Evolutionary conservation across 805 yeast genomes (phyloP).

Genomic region (Yarrowia hollandica): DNA sequence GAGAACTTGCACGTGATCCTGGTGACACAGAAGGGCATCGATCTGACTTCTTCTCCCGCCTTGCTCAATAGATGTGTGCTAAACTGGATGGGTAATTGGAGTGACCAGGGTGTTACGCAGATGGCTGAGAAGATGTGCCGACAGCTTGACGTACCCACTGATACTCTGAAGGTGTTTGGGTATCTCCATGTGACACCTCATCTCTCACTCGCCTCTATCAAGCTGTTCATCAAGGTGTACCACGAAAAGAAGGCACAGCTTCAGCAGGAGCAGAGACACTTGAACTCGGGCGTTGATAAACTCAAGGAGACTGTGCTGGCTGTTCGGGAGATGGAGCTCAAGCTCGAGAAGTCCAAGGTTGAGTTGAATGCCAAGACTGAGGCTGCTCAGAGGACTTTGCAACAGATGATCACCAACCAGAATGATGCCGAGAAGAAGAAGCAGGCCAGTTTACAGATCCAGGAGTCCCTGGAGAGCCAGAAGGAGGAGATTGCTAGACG

Average conservation of each 20-base stretch:
- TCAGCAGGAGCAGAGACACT: slow-evolving; percentile 69
- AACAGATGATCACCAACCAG: slow-evolving; percentile 77
- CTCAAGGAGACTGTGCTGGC: slow-evolving; percentile 73
- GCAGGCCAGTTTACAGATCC: slow-evolving; percentile 78
- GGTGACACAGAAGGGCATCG: slow-evolving; percentile 32
- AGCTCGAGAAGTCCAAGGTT: slow-evolving; percentile 54
- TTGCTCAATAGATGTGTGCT: slow-evolving; percentile 85
- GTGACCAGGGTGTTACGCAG: slow-evolving; percentile 48
- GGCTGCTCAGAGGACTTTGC: slow-evolving; percentile 70
- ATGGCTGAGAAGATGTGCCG: slow-evolving; percentile 50
- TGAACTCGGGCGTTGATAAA: slow-evolving; percentile 70
- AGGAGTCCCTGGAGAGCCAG: slow-evolving; percentile 65
- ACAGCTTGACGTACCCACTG: slow-evolving; percentile 53
- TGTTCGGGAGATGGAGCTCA: slow-evolving; percentile 59
- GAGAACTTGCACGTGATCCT: slow-evolving; percentile 79
- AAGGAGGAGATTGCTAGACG: slow-evolving; percentile 60
- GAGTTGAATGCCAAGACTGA: slow-evolving; percentile 56
- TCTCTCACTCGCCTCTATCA: slow-evolving; percentile 13
- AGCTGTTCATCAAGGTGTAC: slow-evolving; percentile 49
- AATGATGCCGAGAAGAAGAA: slow-evolving; percentile 89
- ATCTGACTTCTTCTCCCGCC: slow-evolving; percentile 71
- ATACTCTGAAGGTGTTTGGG: slow-evolving; percentile 48
- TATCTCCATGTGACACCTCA: slow-evolving; percentile 46
- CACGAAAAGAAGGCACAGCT: slow-evolving; percentile 49
- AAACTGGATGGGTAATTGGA: slow-evolving; percentile 89